Percentiles rank a stretch among this genome's conserved stretches.
Evolutionary conservation across 75 land plant genomes (phyloP).

Genomic region (Sequoiadendron giganteum): DNA sequence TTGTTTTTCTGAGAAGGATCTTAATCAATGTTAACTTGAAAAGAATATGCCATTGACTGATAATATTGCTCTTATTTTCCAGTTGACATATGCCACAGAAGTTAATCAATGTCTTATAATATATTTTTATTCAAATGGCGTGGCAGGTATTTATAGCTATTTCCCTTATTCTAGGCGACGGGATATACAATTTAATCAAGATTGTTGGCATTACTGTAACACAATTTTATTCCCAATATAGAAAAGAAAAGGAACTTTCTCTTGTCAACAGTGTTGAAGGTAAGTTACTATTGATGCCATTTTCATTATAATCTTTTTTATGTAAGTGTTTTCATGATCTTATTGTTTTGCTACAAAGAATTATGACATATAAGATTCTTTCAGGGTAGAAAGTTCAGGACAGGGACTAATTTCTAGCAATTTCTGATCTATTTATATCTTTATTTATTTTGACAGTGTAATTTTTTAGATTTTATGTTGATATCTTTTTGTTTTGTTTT

Average conservation of each 20-base stretch:
- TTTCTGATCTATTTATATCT: not conserved
- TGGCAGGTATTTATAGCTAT: conserved; percentile 51
- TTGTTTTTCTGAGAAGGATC: not conserved
- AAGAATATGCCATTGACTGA: not conserved
- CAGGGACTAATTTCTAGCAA: not conserved
- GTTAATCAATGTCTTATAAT: not conserved
- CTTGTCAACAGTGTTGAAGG: conserved; percentile 18
- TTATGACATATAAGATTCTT: not conserved
- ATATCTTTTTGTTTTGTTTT: not conserved
- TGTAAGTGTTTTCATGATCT: not conserved
- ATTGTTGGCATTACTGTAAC: conserved; percentile 30
- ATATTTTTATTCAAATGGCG: not conserved
- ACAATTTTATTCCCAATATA: conserved; percentile 23
- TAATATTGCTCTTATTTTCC: not conserved
- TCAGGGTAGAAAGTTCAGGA: not conserved
- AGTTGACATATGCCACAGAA: not conserved
- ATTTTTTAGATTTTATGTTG: not conserved
- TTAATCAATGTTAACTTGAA: not conserved
- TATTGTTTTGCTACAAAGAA: not conserved
- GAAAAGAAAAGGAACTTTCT: conserved; percentile 17
- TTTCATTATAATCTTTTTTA: not conserved
- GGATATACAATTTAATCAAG: conserved; percentile 52
- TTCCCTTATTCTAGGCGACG: conserved; percentile 55
- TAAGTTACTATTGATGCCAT: not conserved
- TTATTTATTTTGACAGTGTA: not conserved